phyloP scores from a whole-genome alignment of 176 grass and related monocot genomes.

The Eremochloa ophiuroides region DNA sequence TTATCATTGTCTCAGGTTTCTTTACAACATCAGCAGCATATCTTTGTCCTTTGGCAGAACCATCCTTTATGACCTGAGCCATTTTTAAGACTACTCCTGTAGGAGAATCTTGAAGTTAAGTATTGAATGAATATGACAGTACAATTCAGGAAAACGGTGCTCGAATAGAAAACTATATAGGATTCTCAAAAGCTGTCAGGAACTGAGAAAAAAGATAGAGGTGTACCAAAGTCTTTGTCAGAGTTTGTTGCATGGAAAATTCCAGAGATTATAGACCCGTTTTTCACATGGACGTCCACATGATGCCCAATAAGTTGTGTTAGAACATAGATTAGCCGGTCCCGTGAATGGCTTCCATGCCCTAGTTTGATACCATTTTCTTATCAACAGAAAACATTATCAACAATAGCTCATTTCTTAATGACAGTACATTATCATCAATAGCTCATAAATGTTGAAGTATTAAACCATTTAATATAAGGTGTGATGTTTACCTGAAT shows the following conservation, averaged over 20 bases:
- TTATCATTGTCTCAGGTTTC: slow-evolving; percentile 83
- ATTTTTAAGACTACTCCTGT: slow-evolving; percentile 91
- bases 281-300: slow-evolving; percentile 91
- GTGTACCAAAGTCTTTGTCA: slow-evolving; percentile 85
- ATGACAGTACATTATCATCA: slow-evolving; percentile 25
- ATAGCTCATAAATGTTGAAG: neutral
- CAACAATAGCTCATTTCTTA: slow-evolving; percentile 39
- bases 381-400: slow-evolving; percentile 33
- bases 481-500: slow-evolving; percentile 33
- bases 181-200: neutral
- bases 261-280: slow-evolving; percentile 94
- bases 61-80: slow-evolving; percentile 79
- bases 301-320: slow-evolving; percentile 70
- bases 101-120: slow-evolving; percentile 24
- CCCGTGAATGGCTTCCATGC: slow-evolving; percentile 42
- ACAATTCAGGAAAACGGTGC: neutral
- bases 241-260: slow-evolving; percentile 87
- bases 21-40: slow-evolving; percentile 45
- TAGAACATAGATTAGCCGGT: slow-evolving; percentile 76
- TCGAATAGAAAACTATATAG: neutral
- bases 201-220: neutral
- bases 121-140: slow-evolving; percentile 1
- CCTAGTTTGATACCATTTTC: slow-evolving; percentile 65
- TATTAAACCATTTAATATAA: neutral
- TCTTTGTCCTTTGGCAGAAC: slow-evolving; percentile 51